Evolutionary conservation across 805 yeast genomes (phyloP), one percentile per base, ranked within the genome.

Genomic region (Starmera dryadoides): DNA sequence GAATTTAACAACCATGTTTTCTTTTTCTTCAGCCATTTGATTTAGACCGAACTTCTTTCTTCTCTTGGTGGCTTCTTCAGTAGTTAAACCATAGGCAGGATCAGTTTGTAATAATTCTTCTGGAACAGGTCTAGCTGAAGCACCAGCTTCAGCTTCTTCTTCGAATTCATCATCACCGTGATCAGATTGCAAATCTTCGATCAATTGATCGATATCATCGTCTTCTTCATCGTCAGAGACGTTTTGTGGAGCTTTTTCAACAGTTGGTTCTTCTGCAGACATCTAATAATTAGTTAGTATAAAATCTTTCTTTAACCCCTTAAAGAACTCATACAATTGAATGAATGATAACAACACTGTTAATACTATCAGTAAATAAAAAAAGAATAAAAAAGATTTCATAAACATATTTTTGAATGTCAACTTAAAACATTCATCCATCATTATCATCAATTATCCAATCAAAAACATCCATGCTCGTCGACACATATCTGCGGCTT

Each of bases 41-140:
- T 86, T 86, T 49, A 77, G 69, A 75, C 96, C 96, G 60, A 66
- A 86, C 77, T 81, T 85, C 85, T 85, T 86, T 71, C 94, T 77
- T 75, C 96, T 81, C 64, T 72, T 79, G 59, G 64, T 41, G 43
- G 85, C 94, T 64, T 86, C 95, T 34, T 82, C 94, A 44, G 77
- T 66, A 45, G 81, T 62, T 58, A 86, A 75, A 77, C 96, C 96
- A 53, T 61, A 60, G 38, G 77, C 60, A 39, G 89, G 88, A 70
- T 82, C 86, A 46, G 96, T 86, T 65, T 83, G 81, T 56, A 86
- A 73, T 50, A 84, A 66, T 59, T 83, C 93, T 56, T 87, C 95
- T 40, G 95, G 94, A 39, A 86, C 87, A 44, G 84, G 83, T 65
- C 81, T 78, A 63, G 79, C 77, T 43, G 79, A 70, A 48, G 72